Evolutionary conservation across 208 protist genomes (phyloP).

Genomic region (Wallacemonas sp.): DNA sequence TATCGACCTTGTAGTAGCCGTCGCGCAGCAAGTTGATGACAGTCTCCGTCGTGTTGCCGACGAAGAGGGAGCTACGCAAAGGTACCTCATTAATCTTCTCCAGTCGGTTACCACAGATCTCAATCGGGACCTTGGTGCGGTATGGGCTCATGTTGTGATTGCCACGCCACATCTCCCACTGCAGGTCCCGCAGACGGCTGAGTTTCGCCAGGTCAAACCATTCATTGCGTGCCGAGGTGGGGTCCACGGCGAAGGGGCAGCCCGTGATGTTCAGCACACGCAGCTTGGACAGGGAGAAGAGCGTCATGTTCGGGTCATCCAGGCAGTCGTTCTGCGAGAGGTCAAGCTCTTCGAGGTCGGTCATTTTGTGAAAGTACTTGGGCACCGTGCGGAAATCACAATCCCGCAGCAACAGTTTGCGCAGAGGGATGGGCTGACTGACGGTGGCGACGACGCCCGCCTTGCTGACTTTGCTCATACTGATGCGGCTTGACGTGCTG

Average conservation of each 20-base stretch:
- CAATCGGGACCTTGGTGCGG: constrained; percentile 80
- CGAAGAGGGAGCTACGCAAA: constrained; percentile 71
- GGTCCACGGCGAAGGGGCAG: constrained; percentile 82
- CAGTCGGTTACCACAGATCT: constrained; percentile 75
- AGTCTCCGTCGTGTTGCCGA: constrained; percentile 72
- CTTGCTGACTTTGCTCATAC: constrained; percentile 73
- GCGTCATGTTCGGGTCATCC: constrained; percentile 85
- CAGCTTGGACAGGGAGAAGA: constrained; percentile 80
- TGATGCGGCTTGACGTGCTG: constrained; percentile 47
- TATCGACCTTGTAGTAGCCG: constrained; percentile 87
- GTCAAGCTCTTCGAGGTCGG: constrained; percentile 76
- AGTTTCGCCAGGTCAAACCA: constrained; percentile 90
- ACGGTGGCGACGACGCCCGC: constrained; percentile 60
- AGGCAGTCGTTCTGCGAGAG: constrained; percentile 81
- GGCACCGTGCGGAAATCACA: constrained; percentile 78
- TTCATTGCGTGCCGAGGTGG: constrained; percentile 59
- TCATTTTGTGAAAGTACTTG: constrained; percentile 90
- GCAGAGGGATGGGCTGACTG: constrained; percentile 65
- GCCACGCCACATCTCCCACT: constrained; percentile 82
- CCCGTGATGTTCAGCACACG: constrained; percentile 77
- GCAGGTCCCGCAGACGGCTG: constrained; percentile 56
- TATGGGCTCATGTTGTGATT: constrained; percentile 82
- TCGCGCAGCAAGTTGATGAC: constrained; percentile 82
- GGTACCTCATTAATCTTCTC: constrained; percentile 64
- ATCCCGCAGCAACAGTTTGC: constrained; percentile 59